phyloP scores from a whole-genome alignment of 495 filamentous ascomycete genomes.

The Talaromyces trachyspermus region DNA sequence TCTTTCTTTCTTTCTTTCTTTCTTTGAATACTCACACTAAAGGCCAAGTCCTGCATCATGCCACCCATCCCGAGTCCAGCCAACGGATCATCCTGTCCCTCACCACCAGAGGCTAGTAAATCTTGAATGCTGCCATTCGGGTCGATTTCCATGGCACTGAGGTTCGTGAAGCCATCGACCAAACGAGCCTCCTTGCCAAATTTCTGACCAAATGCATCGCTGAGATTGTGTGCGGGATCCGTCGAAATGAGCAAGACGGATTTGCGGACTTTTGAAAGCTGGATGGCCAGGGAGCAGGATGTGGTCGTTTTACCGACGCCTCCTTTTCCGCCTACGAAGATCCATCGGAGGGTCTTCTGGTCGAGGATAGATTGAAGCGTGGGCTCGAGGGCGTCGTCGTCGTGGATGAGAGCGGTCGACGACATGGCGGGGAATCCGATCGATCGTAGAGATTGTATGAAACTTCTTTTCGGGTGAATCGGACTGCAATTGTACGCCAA shows the following conservation, averaged over 20 bases:
- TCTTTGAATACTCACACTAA: conserved; percentile 46
- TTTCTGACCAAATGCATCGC: conserved; percentile 96
- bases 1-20: neutral
- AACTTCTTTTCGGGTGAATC: too few species aligned
- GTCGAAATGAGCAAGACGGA: conserved; percentile 97
- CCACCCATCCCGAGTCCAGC: conserved; percentile 56
- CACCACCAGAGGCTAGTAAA: conserved; percentile 72
- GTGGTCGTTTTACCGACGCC: conserved; percentile 99
- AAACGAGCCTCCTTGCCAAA: conserved; percentile 97
- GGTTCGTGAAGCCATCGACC: conserved; percentile 83
- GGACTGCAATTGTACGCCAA: too few species aligned
- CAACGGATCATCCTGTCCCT: conserved; percentile 62
- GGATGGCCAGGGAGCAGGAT: conserved; percentile 94
- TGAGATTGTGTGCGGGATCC: conserved; percentile 96
- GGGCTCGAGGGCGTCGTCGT: conserved; percentile 80
- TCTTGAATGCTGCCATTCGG: conserved; percentile 98
- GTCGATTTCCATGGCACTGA: conserved; percentile 99
- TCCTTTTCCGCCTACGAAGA: conserved; percentile 98
- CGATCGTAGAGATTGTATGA: too few species aligned
- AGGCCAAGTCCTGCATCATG: conserved; percentile 70
- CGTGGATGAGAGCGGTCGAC: conserved; percentile 54
- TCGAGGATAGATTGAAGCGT: conserved; percentile 90
- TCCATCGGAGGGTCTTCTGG: conserved; percentile 93
- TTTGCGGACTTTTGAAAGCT: conserved; percentile 92
- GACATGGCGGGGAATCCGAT: conserved; percentile 48